Conservation (phyloP, 805 yeast species). For the Kluyveromyces nonfermentans region DNA sequence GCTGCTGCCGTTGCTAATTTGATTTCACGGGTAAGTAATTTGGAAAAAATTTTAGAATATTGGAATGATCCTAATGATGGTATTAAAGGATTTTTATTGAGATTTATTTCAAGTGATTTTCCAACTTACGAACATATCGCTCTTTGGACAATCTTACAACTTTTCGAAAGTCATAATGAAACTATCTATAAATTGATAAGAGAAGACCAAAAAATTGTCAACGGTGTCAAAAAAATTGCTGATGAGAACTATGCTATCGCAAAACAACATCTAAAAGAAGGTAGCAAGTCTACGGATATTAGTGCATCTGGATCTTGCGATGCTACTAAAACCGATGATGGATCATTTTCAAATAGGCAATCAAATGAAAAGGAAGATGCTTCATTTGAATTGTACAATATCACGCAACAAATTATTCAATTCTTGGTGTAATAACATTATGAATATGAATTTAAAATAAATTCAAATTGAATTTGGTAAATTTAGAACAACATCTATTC, state of each 20-base stretch:
- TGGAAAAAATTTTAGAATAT: conserved; percentile 63
- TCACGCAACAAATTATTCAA: conserved; percentile 60
- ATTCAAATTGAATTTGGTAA: not conserved
- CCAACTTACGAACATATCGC: conserved; percentile 97
- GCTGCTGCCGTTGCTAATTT: conserved; percentile 97
- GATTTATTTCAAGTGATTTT: conserved; percentile 75
- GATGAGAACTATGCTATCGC: conserved; percentile 24
- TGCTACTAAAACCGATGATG: conserved; percentile 18
- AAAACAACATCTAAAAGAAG: conserved; percentile 13
- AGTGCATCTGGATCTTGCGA: conserved; percentile 10
- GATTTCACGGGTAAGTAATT: conserved; percentile 82
- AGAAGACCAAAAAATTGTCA: conserved; percentile 43
- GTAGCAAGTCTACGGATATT: conserved; percentile 3
- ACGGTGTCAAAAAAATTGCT: conserved; percentile 43
- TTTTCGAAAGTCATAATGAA: conserved; percentile 75
- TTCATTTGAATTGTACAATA: conserved; percentile 52
- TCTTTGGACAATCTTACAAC: conserved; percentile 89
- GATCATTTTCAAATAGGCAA: conserved; percentile 17
- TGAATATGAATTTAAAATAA: not conserved
- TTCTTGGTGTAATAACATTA: conserved; percentile 13
- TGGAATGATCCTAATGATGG: conserved; percentile 83
- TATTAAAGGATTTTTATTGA: conserved; percentile 67
- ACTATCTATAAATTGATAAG: conserved; percentile 48
- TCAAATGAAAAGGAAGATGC: conserved; percentile 47
- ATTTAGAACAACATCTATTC: not conserved